A percentile compares a stretch with the other conserved stretches of the same genome.
These are phyloP conservation scores for Aureobasidium zeae DNA, from an alignment of 2,329 filamentous ascomycete species.

Conservation along the genomic window DNA sequence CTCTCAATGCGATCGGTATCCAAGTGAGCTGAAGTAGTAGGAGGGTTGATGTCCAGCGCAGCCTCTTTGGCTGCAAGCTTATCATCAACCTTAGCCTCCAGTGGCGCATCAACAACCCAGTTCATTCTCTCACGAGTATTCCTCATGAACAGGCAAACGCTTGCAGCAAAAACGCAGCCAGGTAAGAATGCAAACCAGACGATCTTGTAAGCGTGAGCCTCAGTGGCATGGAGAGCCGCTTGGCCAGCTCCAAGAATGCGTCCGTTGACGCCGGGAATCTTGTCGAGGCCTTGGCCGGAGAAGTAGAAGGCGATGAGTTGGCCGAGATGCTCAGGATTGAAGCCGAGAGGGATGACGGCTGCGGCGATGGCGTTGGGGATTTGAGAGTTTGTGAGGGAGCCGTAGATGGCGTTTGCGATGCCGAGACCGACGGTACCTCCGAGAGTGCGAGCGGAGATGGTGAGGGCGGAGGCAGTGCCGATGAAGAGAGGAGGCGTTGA, in stretches of 20 bases:
- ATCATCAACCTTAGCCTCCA: background rate
- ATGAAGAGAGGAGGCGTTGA: conserved; percentile 10
- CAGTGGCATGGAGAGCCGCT: background rate
- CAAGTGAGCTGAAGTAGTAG: background rate
- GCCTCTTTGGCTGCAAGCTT: background rate
- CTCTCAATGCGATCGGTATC: background rate
- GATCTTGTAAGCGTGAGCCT: conserved; percentile 5
- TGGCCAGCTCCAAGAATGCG: conserved; percentile 2
- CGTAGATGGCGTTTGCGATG: conserved; percentile 11
- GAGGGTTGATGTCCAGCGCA: background rate
- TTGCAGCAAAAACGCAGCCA: background rate
- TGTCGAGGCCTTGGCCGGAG: conserved; percentile 6
- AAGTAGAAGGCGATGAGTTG: conserved; percentile 12
- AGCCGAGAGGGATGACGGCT: conserved; percentile 4
- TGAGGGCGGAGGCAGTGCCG: conserved; percentile 11
- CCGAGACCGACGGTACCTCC: conserved; percentile 9
- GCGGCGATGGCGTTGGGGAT: conserved; percentile 5
- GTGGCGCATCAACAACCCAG: conserved; percentile 6
- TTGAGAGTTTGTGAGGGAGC: conserved; percentile 8
- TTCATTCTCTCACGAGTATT: conserved; percentile 10
- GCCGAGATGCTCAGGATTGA: conserved; percentile 1
- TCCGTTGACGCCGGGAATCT: conserved; percentile 1
- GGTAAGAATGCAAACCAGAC: background rate
- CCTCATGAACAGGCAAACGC: conserved; percentile 2
- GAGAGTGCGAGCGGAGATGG: conserved; percentile 7